These are phyloP conservation scores for Aureobasidium vineae DNA, from an alignment of 2,329 filamentous ascomycete species.

Conservation along the genomic window DNA sequence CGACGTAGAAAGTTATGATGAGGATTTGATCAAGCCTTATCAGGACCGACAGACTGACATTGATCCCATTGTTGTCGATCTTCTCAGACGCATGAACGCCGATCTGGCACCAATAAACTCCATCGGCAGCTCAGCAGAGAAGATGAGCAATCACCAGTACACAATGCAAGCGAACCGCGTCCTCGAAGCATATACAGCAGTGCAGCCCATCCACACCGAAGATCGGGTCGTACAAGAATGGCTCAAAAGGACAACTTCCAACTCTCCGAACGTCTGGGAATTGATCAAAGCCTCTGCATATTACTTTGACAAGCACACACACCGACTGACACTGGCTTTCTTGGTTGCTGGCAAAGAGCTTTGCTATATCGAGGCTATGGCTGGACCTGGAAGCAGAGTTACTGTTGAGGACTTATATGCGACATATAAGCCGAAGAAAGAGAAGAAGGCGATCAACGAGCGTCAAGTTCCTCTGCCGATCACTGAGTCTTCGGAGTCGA, in stretches of 20 bases:
- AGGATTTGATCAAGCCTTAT: conserved; percentile 2
- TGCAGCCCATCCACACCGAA: conserved; percentile 29
- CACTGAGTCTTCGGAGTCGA: neutral
- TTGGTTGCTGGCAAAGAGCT: conserved; percentile 45
- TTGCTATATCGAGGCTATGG: conserved; percentile 39
- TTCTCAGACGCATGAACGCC: neutral
- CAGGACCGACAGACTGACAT: neutral
- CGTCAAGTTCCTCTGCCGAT: neutral
- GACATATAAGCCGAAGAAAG: conserved; percentile 17
- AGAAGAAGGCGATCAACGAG: conserved; percentile 5
- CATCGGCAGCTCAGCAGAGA: neutral
- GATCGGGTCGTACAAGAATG: conserved; percentile 30
- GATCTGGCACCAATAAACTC: neutral
- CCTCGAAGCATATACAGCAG: conserved; percentile 27
- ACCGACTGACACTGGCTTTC: conserved; percentile 38
- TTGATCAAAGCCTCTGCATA: conserved; percentile 48
- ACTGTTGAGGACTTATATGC: conserved; percentile 4
- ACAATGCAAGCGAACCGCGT: neutral
- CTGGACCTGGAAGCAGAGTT: neutral
- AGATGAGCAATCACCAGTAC: neutral
- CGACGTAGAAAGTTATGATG: neutral
- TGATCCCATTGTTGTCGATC: neutral
- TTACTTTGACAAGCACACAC: conserved; percentile 35
- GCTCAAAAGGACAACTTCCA: conserved; percentile 29
- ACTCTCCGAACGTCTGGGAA: conserved; percentile 42